Evolutionary conservation across 306 rosid genomes (phyloP), one percentile per base, ranked within the genome.

Genomic region (Datisca glomerata): DNA sequence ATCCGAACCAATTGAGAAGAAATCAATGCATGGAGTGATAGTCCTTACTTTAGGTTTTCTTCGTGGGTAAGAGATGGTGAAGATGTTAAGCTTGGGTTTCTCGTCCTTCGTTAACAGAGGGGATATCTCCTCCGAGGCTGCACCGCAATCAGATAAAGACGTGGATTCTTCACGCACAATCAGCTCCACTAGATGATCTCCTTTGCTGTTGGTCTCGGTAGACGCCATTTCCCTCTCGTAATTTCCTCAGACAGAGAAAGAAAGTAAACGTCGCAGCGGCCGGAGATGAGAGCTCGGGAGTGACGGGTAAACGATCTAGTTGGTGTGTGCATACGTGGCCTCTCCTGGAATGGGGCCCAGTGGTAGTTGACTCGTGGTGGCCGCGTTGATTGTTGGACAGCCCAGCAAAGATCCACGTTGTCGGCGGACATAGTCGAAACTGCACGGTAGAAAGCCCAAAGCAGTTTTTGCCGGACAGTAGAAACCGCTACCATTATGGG

Each of bases 1-100:
- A n/a, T n/a, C n/a, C n/a, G n/a, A n/a, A n/a, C n/a, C n/a, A n/a
- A n/a, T n/a, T n/a, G n/a, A n/a, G n/a, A n/a, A n/a, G n/a, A 7
- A 19, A 47, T 18, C 6, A 8, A 8, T 3, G 13, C 4, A 23
- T 16, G 6, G 15, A 42, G 6, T 7, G 41, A 22, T 41, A 19
- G 41, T 3, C 25, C 41, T 36, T 69, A 72, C 93, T 69, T 64
- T 53, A 12, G 85, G 61, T 27, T 55, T 72, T 62, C 53, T 59
- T 21, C 85, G 63, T 28, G 93, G 85, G 41, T 85, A 80, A 40
- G 78, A 59, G 56, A 73, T 57, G 24, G 80, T 80, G 71, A 85
- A 85, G 29, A 85, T 80, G 65, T 80, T 85, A 70, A 85, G 69
- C 68, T 74, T 85, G 7, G 96, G 89, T 56, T 63, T 60, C 61